phyloP scores from a whole-genome alignment of 202 grass and related monocot species.

The Carex arenaria region DNA sequence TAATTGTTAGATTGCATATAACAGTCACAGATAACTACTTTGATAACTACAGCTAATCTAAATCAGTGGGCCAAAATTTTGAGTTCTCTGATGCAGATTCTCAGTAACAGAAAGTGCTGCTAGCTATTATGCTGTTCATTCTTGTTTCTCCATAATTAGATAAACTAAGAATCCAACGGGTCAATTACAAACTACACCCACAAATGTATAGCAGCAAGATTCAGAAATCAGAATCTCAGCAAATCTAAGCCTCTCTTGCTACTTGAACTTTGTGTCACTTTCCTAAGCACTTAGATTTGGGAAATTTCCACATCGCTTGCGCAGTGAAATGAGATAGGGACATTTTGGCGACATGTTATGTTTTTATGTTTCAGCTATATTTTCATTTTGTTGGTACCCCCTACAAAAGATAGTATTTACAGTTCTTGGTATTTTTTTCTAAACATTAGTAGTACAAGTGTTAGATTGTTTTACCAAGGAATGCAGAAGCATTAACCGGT shows the following conservation, averaged over 20 bases:
- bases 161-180: neutral
- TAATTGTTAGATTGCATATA: conserved; percentile 13
- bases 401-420: neutral
- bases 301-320: neutral
- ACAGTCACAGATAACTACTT: conserved; percentile 21
- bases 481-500: conserved; percentile 78
- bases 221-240: neutral
- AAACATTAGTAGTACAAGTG: neutral
- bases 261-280: neutral
- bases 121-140: neutral
- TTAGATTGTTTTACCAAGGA: conserved; percentile 47
- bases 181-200: neutral
- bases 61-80: conserved; percentile 2
- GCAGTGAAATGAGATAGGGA: conserved; percentile 5
- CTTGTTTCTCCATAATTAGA: neutral
- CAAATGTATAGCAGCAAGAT: neutral
- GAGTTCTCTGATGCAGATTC: conserved; percentile 8
- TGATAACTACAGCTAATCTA: conserved; percentile 22
- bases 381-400: neutral
- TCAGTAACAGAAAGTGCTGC: neutral
- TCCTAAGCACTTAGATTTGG: neutral
- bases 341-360: neutral
- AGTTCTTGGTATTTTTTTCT: neutral
- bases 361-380: neutral
- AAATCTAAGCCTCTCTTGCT: neutral